A percentile compares a stretch with the other conserved stretches of the same genome.
Conservation (phyloP, 2,329 filamentous ascomycete species). For the Simplicillium sp. region DNA sequence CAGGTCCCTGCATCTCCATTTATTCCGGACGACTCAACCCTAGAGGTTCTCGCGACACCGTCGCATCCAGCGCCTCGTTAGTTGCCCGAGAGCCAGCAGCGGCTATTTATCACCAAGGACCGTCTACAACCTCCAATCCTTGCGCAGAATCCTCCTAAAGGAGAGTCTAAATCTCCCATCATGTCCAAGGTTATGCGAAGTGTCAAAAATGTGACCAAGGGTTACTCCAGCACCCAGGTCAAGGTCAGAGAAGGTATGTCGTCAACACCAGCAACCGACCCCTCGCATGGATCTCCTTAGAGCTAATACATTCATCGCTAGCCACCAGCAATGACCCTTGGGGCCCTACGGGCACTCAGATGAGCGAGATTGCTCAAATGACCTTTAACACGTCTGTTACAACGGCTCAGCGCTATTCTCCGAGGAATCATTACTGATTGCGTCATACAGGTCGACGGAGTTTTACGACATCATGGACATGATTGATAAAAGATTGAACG, state of each 20-base stretch:
- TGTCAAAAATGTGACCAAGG: constrained; percentile 99
- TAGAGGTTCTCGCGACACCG: no score
- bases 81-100: no score
- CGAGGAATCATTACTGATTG: constrained; percentile 2
- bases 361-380: constrained; percentile 97
- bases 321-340: constrained; percentile 98
- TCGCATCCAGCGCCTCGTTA: no score
- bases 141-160: no score
- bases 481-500: constrained; percentile 95
- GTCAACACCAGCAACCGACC: neutral
- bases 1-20: no score
- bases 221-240: constrained; percentile 91
- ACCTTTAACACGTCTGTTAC: constrained; percentile 85
- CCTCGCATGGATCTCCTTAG: constrained; percentile 16
- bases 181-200: constrained; percentile 98
- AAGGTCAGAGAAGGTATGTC: constrained; percentile 91
- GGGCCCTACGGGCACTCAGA: constrained; percentile 95
- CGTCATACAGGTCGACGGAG: constrained; percentile 64
- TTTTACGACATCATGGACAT: constrained; percentile 99
- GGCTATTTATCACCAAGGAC: no score
- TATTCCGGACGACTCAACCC: no score
- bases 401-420: neutral
- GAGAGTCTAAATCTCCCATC: constrained; percentile 16
- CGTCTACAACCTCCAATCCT: no score
- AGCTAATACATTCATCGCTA: constrained; percentile 27